These are phyloP conservation scores for Suillus occidentalis DNA, from an alignment of 768 basidiomycete genomes.

Conservation along the genomic window DNA sequence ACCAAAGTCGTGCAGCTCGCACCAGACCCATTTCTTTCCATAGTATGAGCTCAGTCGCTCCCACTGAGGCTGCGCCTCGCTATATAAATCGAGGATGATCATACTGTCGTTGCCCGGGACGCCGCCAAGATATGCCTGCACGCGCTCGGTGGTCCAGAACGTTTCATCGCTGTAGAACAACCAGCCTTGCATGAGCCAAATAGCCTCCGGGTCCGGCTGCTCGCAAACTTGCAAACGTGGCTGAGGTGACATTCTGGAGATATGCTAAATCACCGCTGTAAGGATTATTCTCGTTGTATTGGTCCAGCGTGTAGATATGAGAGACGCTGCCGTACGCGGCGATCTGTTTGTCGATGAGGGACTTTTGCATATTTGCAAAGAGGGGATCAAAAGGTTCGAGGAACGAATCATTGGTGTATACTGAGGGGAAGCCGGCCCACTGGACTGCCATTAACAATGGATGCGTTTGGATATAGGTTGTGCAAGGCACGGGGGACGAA, in stretches of 20 bases:
- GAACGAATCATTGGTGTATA: slow-evolving; percentile 38
- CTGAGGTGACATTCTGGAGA: slow-evolving; percentile 33
- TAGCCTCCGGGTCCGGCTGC: slow-evolving; percentile 40
- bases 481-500: slow-evolving; percentile 38
- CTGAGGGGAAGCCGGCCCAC: slow-evolving; percentile 35
- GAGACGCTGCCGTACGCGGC: slow-evolving; percentile 38
- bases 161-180: slow-evolving; percentile 35
- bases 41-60: slow-evolving; percentile 39
- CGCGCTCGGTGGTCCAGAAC: slow-evolving; percentile 42
- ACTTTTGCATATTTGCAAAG: slow-evolving; percentile 35
- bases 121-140: slow-evolving; percentile 40
- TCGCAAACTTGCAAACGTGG: slow-evolving; percentile 36
- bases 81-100: slow-evolving; percentile 43
- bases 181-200: slow-evolving; percentile 47
- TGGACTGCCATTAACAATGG: slow-evolving; percentile 35
- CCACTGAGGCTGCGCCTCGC: slow-evolving; percentile 43
- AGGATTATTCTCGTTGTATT: slow-evolving; percentile 44
- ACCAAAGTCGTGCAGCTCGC: slow-evolving; percentile 40
- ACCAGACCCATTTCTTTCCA: slow-evolving; percentile 44
- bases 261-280: slow-evolving; percentile 34
- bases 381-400: slow-evolving; percentile 42
- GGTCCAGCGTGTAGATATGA: slow-evolving; percentile 45
- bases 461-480: slow-evolving; percentile 33
- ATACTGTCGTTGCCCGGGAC: slow-evolving; percentile 37
- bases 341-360: slow-evolving; percentile 39